These are phyloP conservation scores for Rhizoclosmatium globosum DNA, from an alignment of 192 early-diverging fungal genomes.

Conservation along the genomic window DNA sequence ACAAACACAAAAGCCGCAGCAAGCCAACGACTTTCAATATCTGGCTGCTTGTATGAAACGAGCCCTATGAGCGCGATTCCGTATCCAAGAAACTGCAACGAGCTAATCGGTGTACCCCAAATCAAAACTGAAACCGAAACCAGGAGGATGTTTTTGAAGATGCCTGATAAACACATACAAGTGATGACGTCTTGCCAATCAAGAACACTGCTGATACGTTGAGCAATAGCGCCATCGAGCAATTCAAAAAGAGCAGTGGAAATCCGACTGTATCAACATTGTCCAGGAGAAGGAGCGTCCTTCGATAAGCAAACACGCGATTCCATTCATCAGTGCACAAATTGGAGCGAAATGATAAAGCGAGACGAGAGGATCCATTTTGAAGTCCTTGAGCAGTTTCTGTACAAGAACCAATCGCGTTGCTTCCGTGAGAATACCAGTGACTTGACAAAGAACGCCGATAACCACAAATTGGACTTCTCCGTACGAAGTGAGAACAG, in stretches of 20 bases:
- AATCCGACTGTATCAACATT: constrained; percentile 25
- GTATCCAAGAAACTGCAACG: constrained; percentile 48
- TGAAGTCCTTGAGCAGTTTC: constrained; percentile 41
- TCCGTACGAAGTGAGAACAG: constrained; percentile 42
- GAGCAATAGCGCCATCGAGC: constrained; percentile 42
- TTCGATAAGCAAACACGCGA: constrained; percentile 42
- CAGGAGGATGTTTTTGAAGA: constrained; percentile 51
- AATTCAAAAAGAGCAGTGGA: constrained; percentile 35
- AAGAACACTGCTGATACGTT: constrained; percentile 47
- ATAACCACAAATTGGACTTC: constrained; percentile 44
- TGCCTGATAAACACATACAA: constrained; percentile 49
- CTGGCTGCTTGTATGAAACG: constrained; percentile 39
- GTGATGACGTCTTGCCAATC: constrained; percentile 51
- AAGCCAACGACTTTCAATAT: neutral
- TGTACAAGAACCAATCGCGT: constrained; percentile 44
- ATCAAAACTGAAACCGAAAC: constrained; percentile 41
- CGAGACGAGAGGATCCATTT: constrained; percentile 46
- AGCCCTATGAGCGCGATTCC: constrained; percentile 36
- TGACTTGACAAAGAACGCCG: constrained; percentile 36
- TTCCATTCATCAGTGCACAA: constrained; percentile 47
- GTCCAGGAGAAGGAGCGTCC: neutral
- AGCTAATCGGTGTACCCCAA: constrained; percentile 30
- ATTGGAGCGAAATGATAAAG: constrained; percentile 52
- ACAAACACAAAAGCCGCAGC: neutral
- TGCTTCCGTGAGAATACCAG: constrained; percentile 42